Base-by-base conservation (phyloP, 164 flowering plant genomes). In the Dillenia turbinata region DNA sequence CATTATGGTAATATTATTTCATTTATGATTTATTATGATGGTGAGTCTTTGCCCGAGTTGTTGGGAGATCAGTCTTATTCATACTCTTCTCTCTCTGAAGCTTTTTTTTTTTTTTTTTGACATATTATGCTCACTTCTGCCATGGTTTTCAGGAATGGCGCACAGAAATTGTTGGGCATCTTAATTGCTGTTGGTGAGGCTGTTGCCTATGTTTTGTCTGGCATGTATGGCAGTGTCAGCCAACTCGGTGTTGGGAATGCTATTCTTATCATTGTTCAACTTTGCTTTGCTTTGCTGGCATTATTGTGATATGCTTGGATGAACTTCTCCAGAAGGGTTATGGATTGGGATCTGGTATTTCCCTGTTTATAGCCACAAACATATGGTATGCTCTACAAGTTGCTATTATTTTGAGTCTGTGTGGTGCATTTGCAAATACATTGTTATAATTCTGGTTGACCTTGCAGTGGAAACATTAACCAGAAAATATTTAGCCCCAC, bases 121-220 rank as follows among this genome's bases (percentile, higher is more conserved):
- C 16, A 15, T 52, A 52, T 43, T 51, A 22, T 12, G 22, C 4
- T 52, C 14, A 16, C 9, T 5, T 9, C 43, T 56, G 5, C 10
- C 45, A 10, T 60, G 44, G 16, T 47, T 14, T 13, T 56, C 63
- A 79, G 85, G 59, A 82, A 82, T 78, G 83, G 86, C 59, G 83
- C 83, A 33, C 82, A 82, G 74, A 82, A 82, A 75, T 53, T 82
- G 62, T 66, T 79, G 61, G 86, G 83, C 19, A 79, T 82, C 54
- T 63, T 82, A 61, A 82, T 82, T 61, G 86, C 80, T 65, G 73
- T 82, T 61, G 84, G 86, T 52, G 79, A 79, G 58, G 86, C 85
- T 1, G 81, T 79, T 56, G 85, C 85, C 16, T 80, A 78, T 66
- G 84, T 80, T 69, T 62, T 80, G 1, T 80, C 82, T 13, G 84